Evolutionary conservation across 1,284 basidiomycete genomes (phyloP), one percentile per base, ranked within the genome.

Genomic region (Schizophyllum amplum): DNA sequence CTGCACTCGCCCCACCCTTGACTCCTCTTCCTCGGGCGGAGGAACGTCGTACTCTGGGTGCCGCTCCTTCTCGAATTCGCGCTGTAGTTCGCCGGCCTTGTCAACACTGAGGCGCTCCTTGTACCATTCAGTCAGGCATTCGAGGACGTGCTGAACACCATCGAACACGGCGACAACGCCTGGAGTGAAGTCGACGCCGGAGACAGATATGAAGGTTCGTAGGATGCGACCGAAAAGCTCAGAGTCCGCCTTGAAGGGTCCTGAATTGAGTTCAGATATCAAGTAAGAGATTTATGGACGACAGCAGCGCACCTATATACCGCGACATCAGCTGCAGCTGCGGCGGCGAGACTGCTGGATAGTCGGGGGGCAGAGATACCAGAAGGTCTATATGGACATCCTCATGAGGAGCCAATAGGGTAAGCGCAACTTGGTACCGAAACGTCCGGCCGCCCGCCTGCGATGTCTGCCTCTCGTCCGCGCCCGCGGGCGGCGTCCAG

Each of bases 121-220:
- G 64, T 92, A 90, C 92, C 92, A 94, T 50, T 69, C 66, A 42
- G 76, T 73, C 57, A 83, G 87, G 24, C 78, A 75, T 54, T 89
- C 84, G 50, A 88, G 72, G n/a, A 89, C 83, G 67, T 81, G 84
- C 65, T 92, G 87, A 9, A 94, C 72, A 9, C 93, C 92, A 62
- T 96, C 93, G 67, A 95, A 96, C 15, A 95, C 89, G 65, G 90
- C 92, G 13, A 92, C 84, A 1, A 78, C 79, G 53, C 86, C 91
- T 20, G 83, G 73, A 0, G 75, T 74, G 82, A 88, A 94, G 58
- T 90, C 83, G 7, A 90, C 80, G 5, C 89, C 90, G 53, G 78
- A 81, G 20, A 77, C 68, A 1, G 91, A 90, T 58, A 94, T 92
- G 70, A 84, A 95, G 0, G 90, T 94, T 46, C 88, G 82, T 7